phyloP scores from a whole-genome alignment of 2,329 filamentous ascomycete species.

The Amesomyces nigricolor region DNA sequence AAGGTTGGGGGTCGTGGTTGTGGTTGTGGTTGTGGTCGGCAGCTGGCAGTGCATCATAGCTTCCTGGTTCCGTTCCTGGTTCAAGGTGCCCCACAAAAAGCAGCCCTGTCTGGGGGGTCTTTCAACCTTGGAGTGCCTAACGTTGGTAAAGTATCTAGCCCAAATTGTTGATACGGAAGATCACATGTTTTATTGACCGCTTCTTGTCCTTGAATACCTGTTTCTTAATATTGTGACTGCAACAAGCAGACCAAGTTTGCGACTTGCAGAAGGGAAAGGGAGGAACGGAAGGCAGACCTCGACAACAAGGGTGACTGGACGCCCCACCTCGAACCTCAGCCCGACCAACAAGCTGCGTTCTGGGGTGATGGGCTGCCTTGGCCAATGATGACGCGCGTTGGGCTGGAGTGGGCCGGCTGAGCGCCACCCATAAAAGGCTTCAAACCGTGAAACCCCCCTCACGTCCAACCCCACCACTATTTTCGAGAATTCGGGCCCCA shows the following conservation, averaged over 20 bases:
- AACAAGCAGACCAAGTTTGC: too few relatives aligned
- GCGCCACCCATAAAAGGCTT: slow-evolving; percentile 24
- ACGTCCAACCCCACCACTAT: slow-evolving; percentile 25
- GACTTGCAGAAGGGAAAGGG: too few relatives aligned
- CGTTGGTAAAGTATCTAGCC: too few relatives aligned
- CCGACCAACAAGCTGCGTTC: slow-evolving; percentile 7
- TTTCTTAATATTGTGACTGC: too few relatives aligned
- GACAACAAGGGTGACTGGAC: not conserved
- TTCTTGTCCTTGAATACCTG: too few relatives aligned
- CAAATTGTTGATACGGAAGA: too few relatives aligned
- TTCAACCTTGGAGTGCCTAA: too few relatives aligned
- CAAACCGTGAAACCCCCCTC: slow-evolving; percentile 24
- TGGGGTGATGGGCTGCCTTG: not conserved
- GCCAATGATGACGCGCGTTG: slow-evolving; percentile 14
- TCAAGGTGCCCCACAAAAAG: not conserved
- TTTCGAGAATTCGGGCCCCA: slow-evolving; percentile 15
- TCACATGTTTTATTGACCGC: too few relatives aligned
- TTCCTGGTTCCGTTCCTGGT: not conserved
- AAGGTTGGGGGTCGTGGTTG: not conserved
- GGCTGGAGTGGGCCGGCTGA: slow-evolving; percentile 11
- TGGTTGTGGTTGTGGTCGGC: not conserved
- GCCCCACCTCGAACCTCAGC: slow-evolving; percentile 1
- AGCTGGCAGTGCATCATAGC: not conserved
- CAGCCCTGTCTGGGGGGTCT: not conserved
- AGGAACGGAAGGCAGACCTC: too few relatives aligned